These are phyloP conservation scores for Orbilia blumenaviensis DNA, from an alignment of 2,329 filamentous ascomycete species.

Conservation along the genomic window DNA sequence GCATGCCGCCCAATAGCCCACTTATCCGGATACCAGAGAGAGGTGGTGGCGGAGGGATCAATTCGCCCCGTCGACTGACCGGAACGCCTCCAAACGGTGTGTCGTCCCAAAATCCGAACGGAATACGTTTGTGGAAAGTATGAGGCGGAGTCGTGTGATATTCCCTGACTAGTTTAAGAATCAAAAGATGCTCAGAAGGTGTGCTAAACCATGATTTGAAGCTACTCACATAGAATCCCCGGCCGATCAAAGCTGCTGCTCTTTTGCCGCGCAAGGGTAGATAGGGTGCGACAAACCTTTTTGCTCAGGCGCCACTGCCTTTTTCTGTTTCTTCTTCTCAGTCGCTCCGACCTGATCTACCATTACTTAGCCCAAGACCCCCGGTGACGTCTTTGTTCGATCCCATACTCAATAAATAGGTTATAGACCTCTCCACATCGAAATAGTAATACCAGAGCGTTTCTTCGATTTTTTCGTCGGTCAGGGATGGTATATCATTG, in stretches of 20 bases:
- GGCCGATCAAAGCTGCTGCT: not conserved
- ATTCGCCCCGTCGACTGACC: constrained; percentile 69
- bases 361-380: not conserved
- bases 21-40: constrained; percentile 64
- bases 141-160: constrained; percentile 52
- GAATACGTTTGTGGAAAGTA: constrained; percentile 41
- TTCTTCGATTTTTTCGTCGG: constrained; percentile 81
- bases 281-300: constrained; percentile 45
- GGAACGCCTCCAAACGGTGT: constrained; percentile 85
- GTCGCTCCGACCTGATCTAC: constrained; percentile 31
- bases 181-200: constrained; percentile 53
- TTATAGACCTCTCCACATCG: constrained; percentile 84
- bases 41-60: constrained; percentile 71
- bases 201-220: constrained; percentile 23
- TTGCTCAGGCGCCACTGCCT: constrained; percentile 15
- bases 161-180: constrained; percentile 48
- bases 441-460: constrained; percentile 96
- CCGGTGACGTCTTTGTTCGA: not conserved
- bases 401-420: constrained; percentile 75
- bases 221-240: constrained; percentile 49
- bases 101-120: constrained; percentile 76
- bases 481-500: constrained; percentile 65
- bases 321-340: constrained; percentile 56
- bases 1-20: constrained; percentile 78
- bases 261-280: not conserved